Evolutionary conservation across 768 basidiomycete genomes (phyloP).

Genomic region (Clitopilus hobsonii): DNA sequence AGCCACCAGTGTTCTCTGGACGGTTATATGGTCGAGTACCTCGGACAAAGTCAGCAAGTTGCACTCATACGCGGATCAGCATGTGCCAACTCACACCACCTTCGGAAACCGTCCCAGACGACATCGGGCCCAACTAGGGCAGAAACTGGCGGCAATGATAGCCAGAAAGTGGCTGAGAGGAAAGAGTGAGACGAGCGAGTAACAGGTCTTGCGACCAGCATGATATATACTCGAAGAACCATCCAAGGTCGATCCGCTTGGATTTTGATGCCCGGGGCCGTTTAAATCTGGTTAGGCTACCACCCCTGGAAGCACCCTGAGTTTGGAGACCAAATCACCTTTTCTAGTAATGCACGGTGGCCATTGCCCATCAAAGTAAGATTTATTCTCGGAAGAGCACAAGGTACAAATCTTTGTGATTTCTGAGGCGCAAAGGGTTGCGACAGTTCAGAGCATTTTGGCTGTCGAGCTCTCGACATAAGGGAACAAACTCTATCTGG

Average conservation of each 20-base stretch:
- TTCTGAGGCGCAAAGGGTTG: too few relatives aligned
- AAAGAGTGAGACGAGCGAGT: not conserved
- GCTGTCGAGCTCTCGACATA: too few relatives aligned
- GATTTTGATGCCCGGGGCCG: not conserved
- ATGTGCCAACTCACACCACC: not conserved
- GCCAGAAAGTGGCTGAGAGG: not conserved
- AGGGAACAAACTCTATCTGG: too few relatives aligned
- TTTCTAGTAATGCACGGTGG: not conserved
- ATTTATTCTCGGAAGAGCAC: too few relatives aligned
- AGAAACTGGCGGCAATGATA: not conserved
- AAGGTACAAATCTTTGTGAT: too few relatives aligned
- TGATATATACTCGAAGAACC: not conserved
- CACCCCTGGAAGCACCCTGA: too few relatives aligned
- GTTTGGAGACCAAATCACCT: too few relatives aligned
- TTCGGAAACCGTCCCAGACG: not conserved
- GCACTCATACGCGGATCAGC: not conserved
- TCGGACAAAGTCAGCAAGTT: constrained; percentile 1
- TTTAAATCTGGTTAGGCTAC: not conserved
- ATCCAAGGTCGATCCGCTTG: not conserved
- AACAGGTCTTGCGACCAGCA: not conserved
- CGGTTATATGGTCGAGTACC: constrained; percentile 18
- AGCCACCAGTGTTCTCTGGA: constrained; percentile 20
- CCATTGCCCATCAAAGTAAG: too few relatives aligned
- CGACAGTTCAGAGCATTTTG: too few relatives aligned
- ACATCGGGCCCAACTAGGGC: not conserved